These are phyloP conservation scores for Blastobotrys petasosporus DNA, from an alignment of 1,139 yeast genomes.

Conservation along the genomic window DNA sequence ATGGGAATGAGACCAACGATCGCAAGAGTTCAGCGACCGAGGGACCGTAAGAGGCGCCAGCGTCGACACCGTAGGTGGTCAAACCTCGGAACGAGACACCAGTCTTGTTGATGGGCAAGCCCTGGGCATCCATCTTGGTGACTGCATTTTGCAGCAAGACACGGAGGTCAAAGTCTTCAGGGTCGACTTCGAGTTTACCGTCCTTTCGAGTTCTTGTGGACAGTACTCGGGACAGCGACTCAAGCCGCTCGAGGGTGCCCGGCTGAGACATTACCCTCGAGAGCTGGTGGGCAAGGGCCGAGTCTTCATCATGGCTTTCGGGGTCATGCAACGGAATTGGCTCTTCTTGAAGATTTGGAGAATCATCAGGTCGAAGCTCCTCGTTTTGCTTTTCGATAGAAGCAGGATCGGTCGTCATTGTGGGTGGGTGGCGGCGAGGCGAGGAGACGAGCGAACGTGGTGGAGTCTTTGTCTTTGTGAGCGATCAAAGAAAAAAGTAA, in stretches of 20 bases:
- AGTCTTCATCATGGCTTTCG: conserved; percentile 17
- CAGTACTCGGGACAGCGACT: conserved; percentile 39
- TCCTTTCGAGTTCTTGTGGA: conserved; percentile 38
- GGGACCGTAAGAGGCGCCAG: conserved; percentile 48
- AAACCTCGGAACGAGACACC: conserved; percentile 45
- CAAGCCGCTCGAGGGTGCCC: conserved; percentile 36
- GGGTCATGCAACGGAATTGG: conserved; percentile 16
- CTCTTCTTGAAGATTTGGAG: not conserved
- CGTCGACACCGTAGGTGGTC: conserved; percentile 48
- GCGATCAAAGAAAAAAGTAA: too few species aligned
- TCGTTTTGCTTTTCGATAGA: too few species aligned
- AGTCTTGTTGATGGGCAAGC: conserved; percentile 43
- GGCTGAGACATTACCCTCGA: conserved; percentile 23
- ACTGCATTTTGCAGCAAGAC: conserved; percentile 33
- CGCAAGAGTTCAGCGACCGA: conserved; percentile 42
- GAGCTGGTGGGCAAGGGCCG: conserved; percentile 17
- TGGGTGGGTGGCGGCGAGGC: too few species aligned
- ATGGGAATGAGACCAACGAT: conserved; percentile 32
- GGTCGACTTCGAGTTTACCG: conserved; percentile 36
- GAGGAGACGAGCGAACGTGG: too few species aligned
- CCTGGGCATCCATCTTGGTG: conserved; percentile 36
- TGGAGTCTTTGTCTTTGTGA: conserved; percentile 1
- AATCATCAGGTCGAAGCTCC: too few species aligned
- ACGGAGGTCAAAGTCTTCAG: conserved; percentile 39
- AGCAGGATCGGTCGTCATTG: too few species aligned